Percentiles rank a stretch among this genome's conserved stretches.
phyloP scores from a whole-genome alignment of 805 yeast genomes.

The Geotrichum ghanense region DNA sequence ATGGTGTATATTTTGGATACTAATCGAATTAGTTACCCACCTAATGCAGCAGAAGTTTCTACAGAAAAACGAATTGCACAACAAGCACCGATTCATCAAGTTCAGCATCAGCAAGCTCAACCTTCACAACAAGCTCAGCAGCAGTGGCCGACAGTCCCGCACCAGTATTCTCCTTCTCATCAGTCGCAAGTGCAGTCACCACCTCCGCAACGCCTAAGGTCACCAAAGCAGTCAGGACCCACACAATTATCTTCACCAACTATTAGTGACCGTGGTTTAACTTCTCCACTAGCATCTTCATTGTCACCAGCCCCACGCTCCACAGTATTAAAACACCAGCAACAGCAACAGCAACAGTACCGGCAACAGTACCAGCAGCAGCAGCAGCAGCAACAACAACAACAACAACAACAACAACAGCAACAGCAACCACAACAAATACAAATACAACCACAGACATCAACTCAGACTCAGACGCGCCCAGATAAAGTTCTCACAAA shows the following conservation, averaged over 20 bases:
- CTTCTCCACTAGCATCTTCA: too few relatives aligned
- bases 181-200: background rate
- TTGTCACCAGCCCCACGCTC: too few relatives aligned
- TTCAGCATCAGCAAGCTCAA: background rate
- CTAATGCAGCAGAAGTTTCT: slow-evolving; percentile 9
- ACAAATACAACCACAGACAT: background rate
- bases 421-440: background rate
- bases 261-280: too few relatives aligned
- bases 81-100: background rate
- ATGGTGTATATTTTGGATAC: slow-evolving; percentile 53
- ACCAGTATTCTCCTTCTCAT: background rate
- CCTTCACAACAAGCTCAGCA: too few relatives aligned
- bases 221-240: too few relatives aligned
- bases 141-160: slow-evolving; percentile 3
- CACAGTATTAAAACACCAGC: too few relatives aligned
- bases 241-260: too few relatives aligned
- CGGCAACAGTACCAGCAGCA: background rate
- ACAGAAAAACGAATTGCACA: background rate
- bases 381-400: slow-evolving; percentile 1
- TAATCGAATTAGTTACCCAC: slow-evolving; percentile 32
- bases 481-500: too few relatives aligned
- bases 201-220: too few relatives aligned
- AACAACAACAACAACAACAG: background rate
- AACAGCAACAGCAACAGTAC: slow-evolving; percentile 2
- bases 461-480: too few relatives aligned